Evolutionary conservation across 2,329 filamentous ascomycete species (phyloP).

Genomic region (Helotiales sp.): DNA sequence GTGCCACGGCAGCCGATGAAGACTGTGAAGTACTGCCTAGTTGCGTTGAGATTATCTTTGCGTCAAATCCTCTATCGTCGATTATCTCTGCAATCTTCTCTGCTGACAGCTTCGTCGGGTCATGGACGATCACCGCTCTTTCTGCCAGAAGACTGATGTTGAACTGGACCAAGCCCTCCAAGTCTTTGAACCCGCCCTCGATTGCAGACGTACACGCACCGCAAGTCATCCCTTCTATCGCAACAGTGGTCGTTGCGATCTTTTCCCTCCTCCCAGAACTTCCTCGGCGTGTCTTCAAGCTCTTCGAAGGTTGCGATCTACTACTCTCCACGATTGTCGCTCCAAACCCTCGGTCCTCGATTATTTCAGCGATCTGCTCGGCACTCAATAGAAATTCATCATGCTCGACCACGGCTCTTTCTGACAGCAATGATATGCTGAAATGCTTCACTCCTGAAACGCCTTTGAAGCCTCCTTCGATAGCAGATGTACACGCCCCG

Average conservation of each 20-base stretch:
- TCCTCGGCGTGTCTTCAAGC: slow-evolving; percentile 42
- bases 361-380: slow-evolving; percentile 60
- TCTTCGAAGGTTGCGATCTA: slow-evolving; percentile 47
- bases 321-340: slow-evolving; percentile 78
- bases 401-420: slow-evolving; percentile 85
- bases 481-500: slow-evolving; percentile 84
- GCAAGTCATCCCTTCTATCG: slow-evolving; percentile 97
- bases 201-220: slow-evolving; percentile 94
- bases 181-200: slow-evolving; percentile 76
- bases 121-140: slow-evolving; percentile 85
- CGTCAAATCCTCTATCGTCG: slow-evolving; percentile 89
- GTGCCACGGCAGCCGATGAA: slow-evolving; percentile 63
- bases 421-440: slow-evolving; percentile 82
- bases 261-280: slow-evolving; percentile 40
- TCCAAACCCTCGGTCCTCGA: slow-evolving; percentile 78
- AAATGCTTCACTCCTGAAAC: slow-evolving; percentile 75
- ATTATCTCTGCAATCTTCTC: slow-evolving; percentile 82
- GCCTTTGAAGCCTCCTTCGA: slow-evolving; percentile 80
- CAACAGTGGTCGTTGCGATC: slow-evolving; percentile 77
- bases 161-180: slow-evolving; percentile 83
- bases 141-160: slow-evolving; percentile 95
- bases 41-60: slow-evolving; percentile 78
- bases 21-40: slow-evolving; percentile 61
- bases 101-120: slow-evolving; percentile 70
- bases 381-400: slow-evolving; percentile 61